phyloP scores from a whole-genome alignment of 2,329 filamentous ascomycete species.

The Venturia pyrina region DNA sequence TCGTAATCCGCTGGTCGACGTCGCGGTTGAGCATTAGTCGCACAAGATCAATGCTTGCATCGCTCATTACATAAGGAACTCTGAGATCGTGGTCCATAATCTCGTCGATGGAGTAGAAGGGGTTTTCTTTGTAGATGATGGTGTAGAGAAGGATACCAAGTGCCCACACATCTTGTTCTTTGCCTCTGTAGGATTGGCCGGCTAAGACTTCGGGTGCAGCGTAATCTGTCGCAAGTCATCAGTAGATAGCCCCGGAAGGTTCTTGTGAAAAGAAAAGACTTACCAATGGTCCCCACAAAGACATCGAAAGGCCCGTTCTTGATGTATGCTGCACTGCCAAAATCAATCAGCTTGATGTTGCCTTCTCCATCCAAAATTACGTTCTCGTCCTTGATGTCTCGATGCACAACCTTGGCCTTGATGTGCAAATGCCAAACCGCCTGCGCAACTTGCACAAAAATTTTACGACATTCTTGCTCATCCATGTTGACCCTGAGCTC shows the following conservation, averaged over 20 bases:
- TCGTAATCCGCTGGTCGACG: conserved; percentile 72
- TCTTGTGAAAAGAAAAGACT: conserved; percentile 22
- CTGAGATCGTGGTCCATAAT: conserved; percentile 96
- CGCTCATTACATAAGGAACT: conserved; percentile 79
- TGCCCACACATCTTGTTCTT: conserved; percentile 97
- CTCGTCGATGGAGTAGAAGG: conserved; percentile 97
- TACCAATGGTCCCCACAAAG: conserved; percentile 97
- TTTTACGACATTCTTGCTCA: conserved; percentile 84
- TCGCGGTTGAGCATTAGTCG: conserved; percentile 87
- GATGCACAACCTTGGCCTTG: conserved; percentile 84
- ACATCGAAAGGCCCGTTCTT: conserved; percentile 98
- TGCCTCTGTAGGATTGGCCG: conserved; percentile 83
- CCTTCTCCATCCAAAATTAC: conserved; percentile 93
- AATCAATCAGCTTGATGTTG: conserved; percentile 94
- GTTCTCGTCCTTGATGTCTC: conserved; percentile 98
- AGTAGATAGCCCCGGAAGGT: not conserved
- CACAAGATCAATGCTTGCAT: conserved; percentile 87
- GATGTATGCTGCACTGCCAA: conserved; percentile 95
- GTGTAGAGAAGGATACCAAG: conserved; percentile 95
- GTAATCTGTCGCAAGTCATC: conserved; percentile 56
- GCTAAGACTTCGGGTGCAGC: conserved; percentile 96
- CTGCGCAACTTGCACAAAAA: conserved; percentile 85
- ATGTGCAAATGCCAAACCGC: conserved; percentile 87
- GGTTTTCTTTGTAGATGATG: conserved; percentile 98
- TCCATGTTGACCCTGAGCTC: conserved; percentile 95